A percentile compares a stretch with the other conserved stretches of the same genome.
These are phyloP conservation scores for Coelastrella sp. DNA, from an alignment of 139 green algal species.

Conservation along the genomic window DNA sequence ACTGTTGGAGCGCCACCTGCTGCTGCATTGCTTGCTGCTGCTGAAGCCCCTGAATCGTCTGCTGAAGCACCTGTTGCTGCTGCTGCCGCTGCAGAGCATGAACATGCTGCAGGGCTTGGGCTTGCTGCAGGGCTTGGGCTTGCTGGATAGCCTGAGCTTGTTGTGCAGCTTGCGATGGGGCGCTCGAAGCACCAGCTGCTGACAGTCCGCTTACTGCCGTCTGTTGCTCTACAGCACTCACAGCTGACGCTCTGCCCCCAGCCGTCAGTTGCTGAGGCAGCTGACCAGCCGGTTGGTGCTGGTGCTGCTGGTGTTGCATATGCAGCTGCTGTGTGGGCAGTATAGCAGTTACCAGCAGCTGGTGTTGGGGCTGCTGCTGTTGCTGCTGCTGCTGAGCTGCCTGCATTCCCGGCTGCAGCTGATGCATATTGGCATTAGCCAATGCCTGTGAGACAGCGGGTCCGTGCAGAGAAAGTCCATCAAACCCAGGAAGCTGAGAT, in stretches of 20 bases:
- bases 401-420: slow-evolving; percentile 4
- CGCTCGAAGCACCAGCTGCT: neutral
- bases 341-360: neutral
- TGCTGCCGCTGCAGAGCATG: neutral
- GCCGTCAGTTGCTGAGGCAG: neutral
- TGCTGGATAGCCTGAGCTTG: neutral
- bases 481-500: slow-evolving; percentile 36
- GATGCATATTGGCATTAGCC: neutral
- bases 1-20: neutral
- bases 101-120: neutral
- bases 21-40: slow-evolving; percentile 14
- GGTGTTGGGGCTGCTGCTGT: neutral
- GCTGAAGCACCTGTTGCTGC: neutral
- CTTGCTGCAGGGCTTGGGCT: neutral
- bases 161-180: neutral
- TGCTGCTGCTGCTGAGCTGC: neutral
- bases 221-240: neutral
- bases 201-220: neutral
- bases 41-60: neutral
- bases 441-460: neutral
- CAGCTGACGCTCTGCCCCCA: neutral
- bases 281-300: neutral
- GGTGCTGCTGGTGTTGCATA: neutral
- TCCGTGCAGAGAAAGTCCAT: neutral
- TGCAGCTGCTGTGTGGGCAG: neutral